Evolutionary conservation across 495 filamentous ascomycete species (phyloP), one percentile per base, ranked within the genome.

Genomic region (Penicillium turbatum): DNA sequence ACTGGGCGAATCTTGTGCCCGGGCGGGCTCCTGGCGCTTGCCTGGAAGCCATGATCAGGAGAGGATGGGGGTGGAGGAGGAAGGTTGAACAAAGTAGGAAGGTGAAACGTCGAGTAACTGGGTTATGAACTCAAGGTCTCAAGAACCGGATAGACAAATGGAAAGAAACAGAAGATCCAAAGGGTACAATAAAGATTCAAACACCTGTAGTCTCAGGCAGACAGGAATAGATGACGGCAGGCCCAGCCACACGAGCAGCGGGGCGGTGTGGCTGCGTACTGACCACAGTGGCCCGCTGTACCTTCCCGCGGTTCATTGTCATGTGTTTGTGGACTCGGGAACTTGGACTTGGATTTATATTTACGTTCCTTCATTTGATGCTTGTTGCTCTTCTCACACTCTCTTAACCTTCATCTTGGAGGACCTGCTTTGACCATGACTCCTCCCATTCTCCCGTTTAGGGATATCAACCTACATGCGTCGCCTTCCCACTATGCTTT

Each of bases 401-500:
- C 39, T 24, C 29, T 53, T 50, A 29, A 44, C 36, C 26, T 46
- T 41, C 40, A 31, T 59, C 29, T 49, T 10, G 34, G 31, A 41
- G 31, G 21, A 17, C 43, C 41, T 37, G 15, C 29, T 60, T 62
- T 5, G 2, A 68, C 65, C 44, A 88, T 88, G 86, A 72, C 79
- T 36, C 58, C 59, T 54, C 59, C 72, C 50, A 72, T 84, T 37
- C 80, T 92, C 56, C 93, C 93, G 7, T 98, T 91, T 69, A 82
- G 92, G 61, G 93, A 97, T 79, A 91, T 97, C 77, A 97, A 96
- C 69, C 81, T 97, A 72, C 89, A 95, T 65, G 85, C 89, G 38
- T 92, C 93, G 2, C 72, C 87, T 50, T 90, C 92, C 51, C 85
- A 92, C 64, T 98, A 98, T 79, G 90, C 90, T 60, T 98, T 98